Base-by-base conservation (phyloP, 192 early-diverging fungal species). In the Rhizophlyctis rosea region DNA sequence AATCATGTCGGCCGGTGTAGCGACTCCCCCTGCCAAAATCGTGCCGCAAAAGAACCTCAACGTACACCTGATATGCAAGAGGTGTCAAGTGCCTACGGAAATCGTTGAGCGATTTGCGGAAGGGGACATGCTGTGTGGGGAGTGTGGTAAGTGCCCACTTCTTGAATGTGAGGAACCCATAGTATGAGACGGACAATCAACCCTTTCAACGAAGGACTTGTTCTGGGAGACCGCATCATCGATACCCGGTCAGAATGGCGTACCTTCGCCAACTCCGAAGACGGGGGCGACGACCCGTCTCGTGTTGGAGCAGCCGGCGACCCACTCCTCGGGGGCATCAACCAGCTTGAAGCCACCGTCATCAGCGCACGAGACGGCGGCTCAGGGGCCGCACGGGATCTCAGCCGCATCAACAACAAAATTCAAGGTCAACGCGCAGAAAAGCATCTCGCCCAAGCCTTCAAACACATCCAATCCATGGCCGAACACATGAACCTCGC, bases 171-270 rank as follows among this genome's bases (percentile, higher is more conserved):
- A 29, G 51, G 21, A 53, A 23, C 13, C 51, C 7, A 7, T 53
- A 11, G 5, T 53, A 14, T 7, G 21, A 53, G 7, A 11, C 5
- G 21, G 13, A 7, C 23, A 13, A 7, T 14, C 44, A 50, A 35
- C 25, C 29, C 32, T 35, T n/a, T 24, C 16, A 9, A n/a, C 32
- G 18, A 35, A 74, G 76, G 80, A 16, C 65, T 92, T 3, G 87
- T 91, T 5, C 80, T 97, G 1, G 90, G 90, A 14, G 86, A 94
- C 65, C 81, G 93, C 21, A 85, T 97, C 63, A 93, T 94, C 59
- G 92, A 92, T 69, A 93, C 95, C 29, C 86, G 94, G 11, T 93
- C 90, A 1, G 96, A 98, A 71, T 98, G 96, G 96, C 88, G 96
- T 51, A 98, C 94, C 25, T 92, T 94, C 67, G 85, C 91, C 24